Evolutionary conservation across 306 rosid genomes (phyloP).

Genomic region (Fragaria iinumae): DNA sequence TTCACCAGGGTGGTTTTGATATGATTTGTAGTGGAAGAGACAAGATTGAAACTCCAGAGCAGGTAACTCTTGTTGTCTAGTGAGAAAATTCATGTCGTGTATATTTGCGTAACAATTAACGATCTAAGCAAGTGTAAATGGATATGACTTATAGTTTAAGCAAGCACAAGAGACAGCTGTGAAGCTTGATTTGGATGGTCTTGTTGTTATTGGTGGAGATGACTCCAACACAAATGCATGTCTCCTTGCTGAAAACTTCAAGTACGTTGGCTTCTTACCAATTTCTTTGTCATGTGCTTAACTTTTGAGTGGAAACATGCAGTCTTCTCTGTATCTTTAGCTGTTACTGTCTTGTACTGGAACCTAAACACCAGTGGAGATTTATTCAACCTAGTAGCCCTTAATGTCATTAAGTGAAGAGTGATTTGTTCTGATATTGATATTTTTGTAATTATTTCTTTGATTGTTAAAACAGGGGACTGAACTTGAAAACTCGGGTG

Average conservation of each 20-base stretch:
- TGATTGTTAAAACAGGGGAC: slow-evolving; percentile 49
- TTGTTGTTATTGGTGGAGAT: slow-evolving; percentile 97
- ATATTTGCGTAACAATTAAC: slow-evolving; percentile 7
- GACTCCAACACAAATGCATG: slow-evolving; percentile 99
- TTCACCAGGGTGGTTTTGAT: slow-evolving; percentile 94
- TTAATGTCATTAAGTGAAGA: background rate
- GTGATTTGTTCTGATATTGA: slow-evolving; percentile 6
- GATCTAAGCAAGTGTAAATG: slow-evolving; percentile 30
- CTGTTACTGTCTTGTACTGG: background rate
- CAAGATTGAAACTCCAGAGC: slow-evolving; percentile 99
- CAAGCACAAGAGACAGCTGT: slow-evolving; percentile 88
- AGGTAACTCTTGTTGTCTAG: slow-evolving; percentile 46
- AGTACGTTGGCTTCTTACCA: slow-evolving; percentile 35
- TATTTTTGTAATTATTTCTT: slow-evolving; percentile 1
- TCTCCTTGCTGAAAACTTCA: slow-evolving; percentile 97
- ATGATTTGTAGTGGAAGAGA: slow-evolving; percentile 99
- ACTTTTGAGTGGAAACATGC: slow-evolving; percentile 13
- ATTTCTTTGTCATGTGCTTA: background rate
- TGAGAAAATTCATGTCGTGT: background rate
- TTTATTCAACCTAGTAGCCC: background rate
- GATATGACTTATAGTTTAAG: slow-evolving; percentile 55
- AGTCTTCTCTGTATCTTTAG: slow-evolving; percentile 15
- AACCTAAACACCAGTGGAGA: background rate
- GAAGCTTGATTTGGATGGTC: slow-evolving; percentile 96
- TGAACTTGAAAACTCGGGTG: slow-evolving; percentile 76